Conservation (phyloP, 2,329 filamentous ascomycete genomes). For the Cercospora nicotianae region DNA sequence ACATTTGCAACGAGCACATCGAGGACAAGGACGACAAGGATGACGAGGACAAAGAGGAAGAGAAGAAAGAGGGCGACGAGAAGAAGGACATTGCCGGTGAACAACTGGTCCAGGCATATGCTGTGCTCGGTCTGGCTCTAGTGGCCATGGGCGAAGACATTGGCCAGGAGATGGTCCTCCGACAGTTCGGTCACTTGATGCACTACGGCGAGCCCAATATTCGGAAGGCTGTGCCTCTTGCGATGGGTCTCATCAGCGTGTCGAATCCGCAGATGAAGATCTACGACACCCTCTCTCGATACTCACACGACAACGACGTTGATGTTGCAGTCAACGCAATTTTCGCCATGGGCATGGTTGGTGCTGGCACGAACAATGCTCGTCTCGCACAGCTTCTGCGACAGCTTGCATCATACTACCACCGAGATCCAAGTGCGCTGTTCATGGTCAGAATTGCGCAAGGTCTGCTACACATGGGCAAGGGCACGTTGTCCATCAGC, state of each 20-base stretch:
- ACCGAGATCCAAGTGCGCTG: slow-evolving; percentile 89
- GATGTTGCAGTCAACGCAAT: slow-evolving; percentile 98
- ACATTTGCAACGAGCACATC: slow-evolving; percentile 97
- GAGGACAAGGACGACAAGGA: slow-evolving; percentile 72
- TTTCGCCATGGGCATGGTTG: slow-evolving; percentile 96
- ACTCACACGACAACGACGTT: slow-evolving; percentile 98
- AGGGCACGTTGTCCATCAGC: slow-evolving; percentile 91
- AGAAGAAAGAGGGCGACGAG: slow-evolving; percentile 66
- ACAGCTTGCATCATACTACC: slow-evolving; percentile 96
- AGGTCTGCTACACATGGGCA: slow-evolving; percentile 97
- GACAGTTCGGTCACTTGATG: slow-evolving; percentile 97
- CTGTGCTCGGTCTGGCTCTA: slow-evolving; percentile 87
- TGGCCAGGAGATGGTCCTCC: slow-evolving; percentile 96
- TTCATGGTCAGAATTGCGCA: slow-evolving; percentile 99
- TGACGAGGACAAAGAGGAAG: slow-evolving; percentile 57
- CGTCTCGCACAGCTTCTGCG: slow-evolving; percentile 89
- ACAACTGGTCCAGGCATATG: slow-evolving; percentile 92
- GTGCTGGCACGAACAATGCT: slow-evolving; percentile 97
- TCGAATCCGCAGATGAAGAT: slow-evolving; percentile 99
- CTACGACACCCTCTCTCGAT: slow-evolving; percentile 94
- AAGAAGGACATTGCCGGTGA: slow-evolving; percentile 73
- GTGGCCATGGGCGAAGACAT: slow-evolving; percentile 98
- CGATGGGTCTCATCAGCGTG: slow-evolving; percentile 93
- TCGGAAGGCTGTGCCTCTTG: slow-evolving; percentile 89
- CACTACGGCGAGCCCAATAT: slow-evolving; percentile 98